These are phyloP conservation scores for Cetraspora pellucida DNA, from an alignment of 192 early-diverging fungal species.

Conservation along the genomic window DNA sequence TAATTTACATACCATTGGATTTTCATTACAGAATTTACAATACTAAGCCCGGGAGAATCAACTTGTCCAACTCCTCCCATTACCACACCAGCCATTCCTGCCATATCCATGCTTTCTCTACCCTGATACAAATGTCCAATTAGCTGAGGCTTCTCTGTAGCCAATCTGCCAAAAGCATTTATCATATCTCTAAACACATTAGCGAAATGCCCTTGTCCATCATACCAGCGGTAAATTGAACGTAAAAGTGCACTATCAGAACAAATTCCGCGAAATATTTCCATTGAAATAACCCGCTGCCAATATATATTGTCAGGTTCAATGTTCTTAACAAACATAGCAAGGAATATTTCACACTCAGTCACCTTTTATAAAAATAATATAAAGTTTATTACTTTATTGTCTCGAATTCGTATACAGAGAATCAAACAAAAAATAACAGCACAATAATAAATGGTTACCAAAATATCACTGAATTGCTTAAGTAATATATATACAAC, in stretches of 20 bases:
- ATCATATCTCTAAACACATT: slow-evolving; percentile 85
- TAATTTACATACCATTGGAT: slow-evolving; percentile 63
- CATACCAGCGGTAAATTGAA: slow-evolving; percentile 75
- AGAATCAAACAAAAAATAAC: not conserved
- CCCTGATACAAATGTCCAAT: slow-evolving; percentile 36
- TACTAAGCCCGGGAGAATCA: slow-evolving; percentile 48
- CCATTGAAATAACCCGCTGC: slow-evolving; percentile 81
- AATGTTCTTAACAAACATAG: slow-evolving; percentile 81
- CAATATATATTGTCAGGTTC: slow-evolving; percentile 79
- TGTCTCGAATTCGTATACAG: not conserved
- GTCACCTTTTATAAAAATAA: slow-evolving; percentile 56
- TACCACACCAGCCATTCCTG: not conserved
- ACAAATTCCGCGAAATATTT: slow-evolving; percentile 74
- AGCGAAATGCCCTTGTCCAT: slow-evolving; percentile 69
- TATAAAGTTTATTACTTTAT: not conserved
- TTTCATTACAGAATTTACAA: slow-evolving; percentile 60
- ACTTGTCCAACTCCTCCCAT: slow-evolving; percentile 12
- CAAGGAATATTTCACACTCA: slow-evolving; percentile 94
- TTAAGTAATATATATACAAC: slow-evolving; percentile 80
- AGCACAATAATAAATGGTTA: slow-evolving; percentile 31
- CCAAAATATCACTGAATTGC: slow-evolving; percentile 71
- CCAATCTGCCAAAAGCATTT: slow-evolving; percentile 70
- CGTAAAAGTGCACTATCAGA: slow-evolving; percentile 63
- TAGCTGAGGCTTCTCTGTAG: slow-evolving; percentile 67
- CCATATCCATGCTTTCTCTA: slow-evolving; percentile 45